These are phyloP conservation scores for Candida maris DNA, from an alignment of 805 yeast genomes.

Conservation along the genomic window DNA sequence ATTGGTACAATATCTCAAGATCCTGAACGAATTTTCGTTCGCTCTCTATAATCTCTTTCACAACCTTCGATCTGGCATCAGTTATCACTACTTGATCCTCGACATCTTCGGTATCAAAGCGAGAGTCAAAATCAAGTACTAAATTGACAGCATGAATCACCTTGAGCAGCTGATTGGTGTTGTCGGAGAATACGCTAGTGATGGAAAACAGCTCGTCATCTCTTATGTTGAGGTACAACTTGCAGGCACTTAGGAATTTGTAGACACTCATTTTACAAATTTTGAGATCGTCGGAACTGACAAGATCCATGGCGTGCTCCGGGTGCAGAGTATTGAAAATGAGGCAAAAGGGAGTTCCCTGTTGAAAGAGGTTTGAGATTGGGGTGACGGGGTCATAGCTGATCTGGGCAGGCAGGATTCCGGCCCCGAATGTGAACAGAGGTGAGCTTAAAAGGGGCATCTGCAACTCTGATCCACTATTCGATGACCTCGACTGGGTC, in stretches of 20 bases:
- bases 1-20: conserved; percentile 66
- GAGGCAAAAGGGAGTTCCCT: conserved; percentile 88
- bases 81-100: conserved; percentile 31
- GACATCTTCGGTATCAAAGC: conserved; percentile 20
- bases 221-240: conserved; percentile 64
- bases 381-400: conserved; percentile 92
- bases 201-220: conserved; percentile 87
- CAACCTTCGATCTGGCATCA: conserved; percentile 70
- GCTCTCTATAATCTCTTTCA: conserved; percentile 79
- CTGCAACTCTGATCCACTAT: conserved; percentile 14
- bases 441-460: conserved; percentile 34
- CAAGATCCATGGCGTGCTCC: conserved; percentile 48
- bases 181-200: conserved; percentile 81
- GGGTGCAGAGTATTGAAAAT: conserved; percentile 69
- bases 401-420: conserved; percentile 68
- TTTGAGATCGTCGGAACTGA: conserved; percentile 75
- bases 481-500: conserved; percentile 2
- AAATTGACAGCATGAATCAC: conserved; percentile 69
- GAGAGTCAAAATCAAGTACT: conserved; percentile 54
- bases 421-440: conserved; percentile 65
- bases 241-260: conserved; percentile 84
- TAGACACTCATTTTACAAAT: conserved; percentile 86
- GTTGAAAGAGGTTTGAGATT: conserved; percentile 81
- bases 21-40: conserved; percentile 94
- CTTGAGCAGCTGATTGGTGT: conserved; percentile 70